Conservation (phyloP, 192 early-diverging fungal species). For the Mortierella alpina region DNA sequence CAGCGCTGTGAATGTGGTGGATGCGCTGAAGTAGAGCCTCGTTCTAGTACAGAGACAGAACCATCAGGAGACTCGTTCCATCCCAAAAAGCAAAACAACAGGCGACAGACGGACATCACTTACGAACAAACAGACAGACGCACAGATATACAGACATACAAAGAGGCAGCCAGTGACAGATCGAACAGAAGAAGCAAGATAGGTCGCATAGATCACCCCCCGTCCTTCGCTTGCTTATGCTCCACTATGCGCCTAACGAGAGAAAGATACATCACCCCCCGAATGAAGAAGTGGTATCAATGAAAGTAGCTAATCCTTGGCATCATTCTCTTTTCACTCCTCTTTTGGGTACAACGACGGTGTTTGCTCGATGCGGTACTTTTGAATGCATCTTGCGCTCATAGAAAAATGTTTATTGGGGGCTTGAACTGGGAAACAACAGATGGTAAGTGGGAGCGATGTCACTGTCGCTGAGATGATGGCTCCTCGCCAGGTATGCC, state of each 20-base stretch:
- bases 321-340: conserved; percentile 16
- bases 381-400: neutral
- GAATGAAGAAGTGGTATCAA: conserved; percentile 2
- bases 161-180: conserved; percentile 5
- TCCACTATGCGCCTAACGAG: too few relatives aligned
- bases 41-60: too few relatives aligned
- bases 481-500: too few relatives aligned
- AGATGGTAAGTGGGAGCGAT: conserved; percentile 72
- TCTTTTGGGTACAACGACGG: neutral
- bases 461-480: too few relatives aligned
- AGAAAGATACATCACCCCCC: neutral
- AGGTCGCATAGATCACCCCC: conserved; percentile 29
- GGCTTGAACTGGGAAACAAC: conserved; percentile 88
- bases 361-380: neutral
- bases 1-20: too few relatives aligned
- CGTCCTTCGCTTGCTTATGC: too few relatives aligned
- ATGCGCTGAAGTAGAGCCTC: too few relatives aligned
- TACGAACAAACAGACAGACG: neutral
- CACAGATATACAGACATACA: neutral
- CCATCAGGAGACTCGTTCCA: too few relatives aligned
- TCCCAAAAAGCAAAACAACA: neutral
- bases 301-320: conserved; percentile 27
- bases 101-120: neutral
- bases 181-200: conserved; percentile 20
- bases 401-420: conserved; percentile 86